Conservation (phyloP, 2,329 filamentous ascomycete species). For the Cercospora canescens region DNA sequence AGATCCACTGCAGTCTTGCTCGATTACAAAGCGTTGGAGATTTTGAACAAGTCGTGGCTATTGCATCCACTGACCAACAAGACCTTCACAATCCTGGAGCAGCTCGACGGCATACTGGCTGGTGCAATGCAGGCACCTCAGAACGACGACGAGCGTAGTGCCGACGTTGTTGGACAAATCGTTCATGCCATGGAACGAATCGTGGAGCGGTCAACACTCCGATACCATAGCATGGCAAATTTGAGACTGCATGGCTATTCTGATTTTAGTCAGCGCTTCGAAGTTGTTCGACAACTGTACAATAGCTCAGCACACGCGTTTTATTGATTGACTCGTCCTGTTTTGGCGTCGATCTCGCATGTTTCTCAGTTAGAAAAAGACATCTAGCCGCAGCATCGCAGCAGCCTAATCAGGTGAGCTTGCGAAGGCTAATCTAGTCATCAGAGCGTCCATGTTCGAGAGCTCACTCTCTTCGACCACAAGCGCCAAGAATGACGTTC, state of each 20-base stretch:
- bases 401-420: neutral
- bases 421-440: neutral
- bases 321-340: neutral
- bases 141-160: neutral
- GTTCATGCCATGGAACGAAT: conserved; percentile 12
- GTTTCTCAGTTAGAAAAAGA: too few relatives aligned
- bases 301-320: neutral
- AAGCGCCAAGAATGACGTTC: neutral
- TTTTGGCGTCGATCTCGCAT: neutral
- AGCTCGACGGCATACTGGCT: conserved; percentile 4
- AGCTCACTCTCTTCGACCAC: neutral
- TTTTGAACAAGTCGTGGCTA: conserved; percentile 14
- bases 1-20: conserved; percentile 18
- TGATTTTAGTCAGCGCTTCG: conserved; percentile 22
- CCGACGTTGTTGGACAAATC: conserved; percentile 3
- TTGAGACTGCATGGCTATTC: conserved; percentile 19
- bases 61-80: conserved; percentile 11
- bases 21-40: conserved; percentile 2
- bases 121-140: neutral
- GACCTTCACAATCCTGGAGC: conserved; percentile 6
- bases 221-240: conserved; percentile 21
- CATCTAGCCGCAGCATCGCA: too few relatives aligned
- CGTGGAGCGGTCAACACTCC: conserved; percentile 5
- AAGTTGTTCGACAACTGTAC: conserved; percentile 13
- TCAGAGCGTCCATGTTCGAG: neutral